Evolutionary conservation across 1,284 basidiomycete genomes (phyloP), one percentile per base, ranked within the genome.

Genomic region (Xerocomus amazonicus): DNA sequence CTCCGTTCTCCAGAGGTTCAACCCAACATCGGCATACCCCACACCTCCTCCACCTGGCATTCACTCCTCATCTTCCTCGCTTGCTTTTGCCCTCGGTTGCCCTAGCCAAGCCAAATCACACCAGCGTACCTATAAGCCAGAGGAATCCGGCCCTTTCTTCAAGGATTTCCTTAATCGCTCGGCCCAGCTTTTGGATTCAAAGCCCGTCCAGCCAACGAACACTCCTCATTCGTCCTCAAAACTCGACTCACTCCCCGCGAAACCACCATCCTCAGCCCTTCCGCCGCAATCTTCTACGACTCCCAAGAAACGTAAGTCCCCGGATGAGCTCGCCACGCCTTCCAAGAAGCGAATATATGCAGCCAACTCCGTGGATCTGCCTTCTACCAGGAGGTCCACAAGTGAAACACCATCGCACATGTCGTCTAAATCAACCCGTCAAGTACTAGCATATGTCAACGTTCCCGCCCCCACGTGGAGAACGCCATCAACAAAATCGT

Each of bases 1-100:
- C 51, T 79, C 82, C 4, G 59, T 88, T 17, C 75, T 86, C 47
- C 82, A 84, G 47, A 77, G 78, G 16, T 75, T 77, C 17, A 65
- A 74, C 9, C 80, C 83, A 16, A 73, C 73, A n/a, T 70, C 73
- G 5, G 74, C 79, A 8, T 87, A 86, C 66, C 83, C 83, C 3
- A 84, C 84, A 2, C 83, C 83, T 14, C 81, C 83, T 7, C 84
- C 83, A 12, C 81, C 81, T 2, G 74, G 76, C 10, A 79, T 83
- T 27, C 75, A 70, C 33, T 71, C 72, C n/a, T 79, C 84, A 0
- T 84, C 84, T 1, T 87, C 86, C 13, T 87, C 86, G 9, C 75
- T 89, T 47, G 84, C 87, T 2, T 74, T 75, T 61, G 86, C 86
- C 7, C 74, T 89, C n/a, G 83, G 80, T 9, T 71, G 73, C 26